Conservation (phyloP, 805 yeast species). For the Pichia scutulata region DNA sequence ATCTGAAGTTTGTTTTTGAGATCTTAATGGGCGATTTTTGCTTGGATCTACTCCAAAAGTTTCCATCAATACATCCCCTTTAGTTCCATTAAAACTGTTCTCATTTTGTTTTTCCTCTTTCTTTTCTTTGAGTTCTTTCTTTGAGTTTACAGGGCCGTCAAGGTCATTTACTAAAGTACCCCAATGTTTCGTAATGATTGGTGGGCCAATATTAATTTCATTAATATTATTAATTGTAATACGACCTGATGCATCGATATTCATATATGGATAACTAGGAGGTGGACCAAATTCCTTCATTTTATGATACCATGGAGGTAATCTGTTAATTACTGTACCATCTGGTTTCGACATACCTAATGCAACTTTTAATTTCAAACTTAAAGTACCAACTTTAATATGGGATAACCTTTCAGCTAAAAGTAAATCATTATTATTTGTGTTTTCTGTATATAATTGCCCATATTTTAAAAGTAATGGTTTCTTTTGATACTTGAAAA, state of each 20-base stretch:
- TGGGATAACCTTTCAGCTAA: conserved; percentile 13
- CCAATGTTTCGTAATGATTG: conserved; percentile 19
- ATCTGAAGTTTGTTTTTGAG: background rate
- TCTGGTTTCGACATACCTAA: conserved; percentile 49
- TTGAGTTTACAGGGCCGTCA: conserved; percentile 22
- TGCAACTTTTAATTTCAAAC: conserved; percentile 56
- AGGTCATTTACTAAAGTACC: conserved; percentile 29
- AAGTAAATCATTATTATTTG: conserved; percentile 28
- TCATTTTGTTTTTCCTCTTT: background rate
- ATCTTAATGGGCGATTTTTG: background rate
- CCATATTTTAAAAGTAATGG: conserved; percentile 68
- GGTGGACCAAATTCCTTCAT: conserved; percentile 75
- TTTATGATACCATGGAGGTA: conserved; percentile 75
- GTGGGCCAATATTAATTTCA: conserved; percentile 32
- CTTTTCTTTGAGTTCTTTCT: conserved; percentile 25
- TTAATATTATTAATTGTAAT: conserved; percentile 27
- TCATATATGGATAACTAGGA: conserved; percentile 65
- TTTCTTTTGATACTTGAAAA: conserved; percentile 70
- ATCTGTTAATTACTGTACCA: conserved; percentile 19
- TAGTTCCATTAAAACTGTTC: conserved; percentile 22
- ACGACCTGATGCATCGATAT: conserved; percentile 32
- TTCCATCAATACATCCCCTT: conserved; percentile 24
- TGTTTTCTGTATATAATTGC: conserved; percentile 71
- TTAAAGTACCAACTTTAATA: conserved; percentile 58
- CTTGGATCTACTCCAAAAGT: conserved; percentile 16